These are phyloP conservation scores for Candida maris DNA, from an alignment of 805 yeast genomes.

Conservation along the genomic window DNA sequence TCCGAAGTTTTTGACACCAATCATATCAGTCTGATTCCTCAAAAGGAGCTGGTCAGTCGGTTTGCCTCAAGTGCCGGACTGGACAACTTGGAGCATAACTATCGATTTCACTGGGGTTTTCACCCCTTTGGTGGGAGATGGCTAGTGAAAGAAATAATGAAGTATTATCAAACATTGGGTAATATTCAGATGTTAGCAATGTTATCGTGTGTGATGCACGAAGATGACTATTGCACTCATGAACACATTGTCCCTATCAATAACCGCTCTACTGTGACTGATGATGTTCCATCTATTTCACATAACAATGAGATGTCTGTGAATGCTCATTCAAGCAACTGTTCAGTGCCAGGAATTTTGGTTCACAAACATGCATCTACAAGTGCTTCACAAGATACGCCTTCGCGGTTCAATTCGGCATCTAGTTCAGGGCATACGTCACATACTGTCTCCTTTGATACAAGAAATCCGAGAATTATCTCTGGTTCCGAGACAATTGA, in stretches of 20 bases:
- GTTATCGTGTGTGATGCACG: conserved; percentile 70
- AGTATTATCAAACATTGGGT: conserved; percentile 57
- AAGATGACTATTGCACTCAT: conserved; percentile 30
- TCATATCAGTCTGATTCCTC: conserved; percentile 9
- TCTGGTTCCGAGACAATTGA: conserved; percentile 11
- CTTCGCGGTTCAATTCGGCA: conserved; percentile 1
- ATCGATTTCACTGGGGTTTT: conserved; percentile 65
- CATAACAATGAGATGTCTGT: conserved; percentile 1
- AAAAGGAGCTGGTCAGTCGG: conserved; percentile 13
- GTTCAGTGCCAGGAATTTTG: not conserved
- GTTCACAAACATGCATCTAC: conserved; percentile 1
- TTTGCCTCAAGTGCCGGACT: conserved; percentile 14
- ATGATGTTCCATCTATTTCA: not conserved
- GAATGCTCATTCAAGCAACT: not conserved
- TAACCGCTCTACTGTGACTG: conserved; percentile 37
- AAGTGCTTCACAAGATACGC: conserved; percentile 1
- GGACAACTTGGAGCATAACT: conserved; percentile 14
- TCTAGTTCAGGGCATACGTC: not conserved
- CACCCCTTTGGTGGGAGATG: conserved; percentile 74
- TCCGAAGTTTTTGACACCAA: conserved; percentile 4
- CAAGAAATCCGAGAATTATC: conserved; percentile 13
- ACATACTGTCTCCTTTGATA: conserved; percentile 18
- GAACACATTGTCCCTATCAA: conserved; percentile 40
- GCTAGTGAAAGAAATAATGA: conserved; percentile 59
- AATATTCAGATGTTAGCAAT: conserved; percentile 89